phyloP scores from a whole-genome alignment of 805 yeast species.

The Wickerhamia fluorescens region DNA sequence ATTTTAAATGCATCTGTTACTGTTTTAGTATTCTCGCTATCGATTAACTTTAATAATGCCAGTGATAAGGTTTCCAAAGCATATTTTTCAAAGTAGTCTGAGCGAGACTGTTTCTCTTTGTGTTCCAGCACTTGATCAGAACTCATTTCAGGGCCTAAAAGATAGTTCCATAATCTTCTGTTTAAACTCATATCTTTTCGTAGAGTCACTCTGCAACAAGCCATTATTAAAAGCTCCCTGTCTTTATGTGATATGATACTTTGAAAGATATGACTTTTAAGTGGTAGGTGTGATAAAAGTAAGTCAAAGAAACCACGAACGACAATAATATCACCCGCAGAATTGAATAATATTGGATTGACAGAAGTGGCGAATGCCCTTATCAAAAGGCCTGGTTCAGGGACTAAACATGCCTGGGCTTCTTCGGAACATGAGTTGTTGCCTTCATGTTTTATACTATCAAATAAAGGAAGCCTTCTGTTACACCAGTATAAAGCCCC shows the following conservation, averaged over 20 bases:
- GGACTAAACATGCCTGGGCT: constrained; percentile 56
- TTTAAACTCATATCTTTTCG: constrained; percentile 91
- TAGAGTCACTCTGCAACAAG: constrained; percentile 62
- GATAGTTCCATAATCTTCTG: constrained; percentile 90
- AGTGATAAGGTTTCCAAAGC: constrained; percentile 45
- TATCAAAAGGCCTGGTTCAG: constrained; percentile 73
- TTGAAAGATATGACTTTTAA: constrained; percentile 53
- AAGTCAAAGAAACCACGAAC: constrained; percentile 87
- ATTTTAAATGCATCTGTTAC: constrained; percentile 53
- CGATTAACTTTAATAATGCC: constrained; percentile 48
- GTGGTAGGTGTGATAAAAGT: constrained; percentile 57
- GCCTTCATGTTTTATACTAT: constrained; percentile 20
- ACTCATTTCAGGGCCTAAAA: constrained; percentile 66
- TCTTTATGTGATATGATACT: constrained; percentile 44
- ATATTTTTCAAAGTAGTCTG: constrained; percentile 48
- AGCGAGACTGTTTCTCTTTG: constrained; percentile 1
- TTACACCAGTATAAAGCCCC: constrained; percentile 81
- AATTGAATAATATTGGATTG: constrained; percentile 22
- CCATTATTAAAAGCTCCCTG: constrained; percentile 48
- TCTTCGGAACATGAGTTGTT: constrained; percentile 30
- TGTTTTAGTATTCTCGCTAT: constrained; percentile 21
- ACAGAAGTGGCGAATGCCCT: constrained; percentile 71
- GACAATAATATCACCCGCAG: constrained; percentile 52
- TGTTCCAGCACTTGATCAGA: constrained; percentile 1
- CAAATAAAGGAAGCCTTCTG: constrained; percentile 57